These are phyloP conservation scores for Populus hybrid DNA, from an alignment of 441 rosid genomes.

Conservation along the genomic window DNA sequence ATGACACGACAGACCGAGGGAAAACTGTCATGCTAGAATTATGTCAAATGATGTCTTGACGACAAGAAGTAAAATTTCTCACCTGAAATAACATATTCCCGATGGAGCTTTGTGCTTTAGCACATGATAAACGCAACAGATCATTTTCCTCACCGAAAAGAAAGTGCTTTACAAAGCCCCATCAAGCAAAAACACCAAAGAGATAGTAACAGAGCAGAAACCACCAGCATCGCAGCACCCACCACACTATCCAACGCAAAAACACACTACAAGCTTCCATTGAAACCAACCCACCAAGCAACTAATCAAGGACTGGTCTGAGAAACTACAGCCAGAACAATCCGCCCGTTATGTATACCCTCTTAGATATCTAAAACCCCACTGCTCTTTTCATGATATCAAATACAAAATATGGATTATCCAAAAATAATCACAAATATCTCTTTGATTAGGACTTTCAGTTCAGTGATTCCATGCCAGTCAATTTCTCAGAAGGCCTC, in stretches of 20 bases:
- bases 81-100: not conserved
- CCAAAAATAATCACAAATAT: not conserved
- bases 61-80: not conserved
- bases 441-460: not conserved
- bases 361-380: not conserved
- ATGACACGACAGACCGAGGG: no score
- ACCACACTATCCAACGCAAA: slow-evolving; percentile 21
- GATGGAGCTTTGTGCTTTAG: slow-evolving; percentile 1
- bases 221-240: slow-evolving; percentile 17
- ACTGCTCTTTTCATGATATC: not conserved
- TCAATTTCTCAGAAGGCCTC: not conserved
- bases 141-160: not conserved
- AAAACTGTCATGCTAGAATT: not conserved
- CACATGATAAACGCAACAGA: not conserved
- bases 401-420: not conserved
- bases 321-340: no score
- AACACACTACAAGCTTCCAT: slow-evolving; percentile 25
- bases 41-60: not conserved
- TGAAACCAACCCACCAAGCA: not conserved
- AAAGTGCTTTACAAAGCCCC: not conserved
- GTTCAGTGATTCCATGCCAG: not conserved
- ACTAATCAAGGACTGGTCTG: not conserved
- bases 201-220: slow-evolving; percentile 3
- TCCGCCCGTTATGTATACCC: no score
- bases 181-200: slow-evolving; percentile 16